Conservation (phyloP, 2,329 filamentous ascomycete species). For the Salinomyces thailandicus region DNA sequence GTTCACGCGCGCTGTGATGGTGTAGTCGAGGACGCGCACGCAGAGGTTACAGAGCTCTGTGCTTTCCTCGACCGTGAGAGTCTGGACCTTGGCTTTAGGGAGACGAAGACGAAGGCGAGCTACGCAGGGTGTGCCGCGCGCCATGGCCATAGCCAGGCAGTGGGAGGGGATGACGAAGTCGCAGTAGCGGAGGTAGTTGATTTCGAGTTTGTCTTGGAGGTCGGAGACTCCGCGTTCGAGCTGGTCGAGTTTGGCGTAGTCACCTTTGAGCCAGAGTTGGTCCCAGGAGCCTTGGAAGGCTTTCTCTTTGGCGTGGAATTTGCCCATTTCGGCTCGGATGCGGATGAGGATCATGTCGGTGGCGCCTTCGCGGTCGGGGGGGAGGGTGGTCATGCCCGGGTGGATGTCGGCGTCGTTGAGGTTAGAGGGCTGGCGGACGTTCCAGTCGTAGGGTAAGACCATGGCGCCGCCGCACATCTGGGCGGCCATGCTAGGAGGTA, state of each 20-base stretch:
- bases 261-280: constrained; percentile 11
- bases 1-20: constrained; percentile 32
- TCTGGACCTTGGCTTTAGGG: not conserved
- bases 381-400: constrained; percentile 38
- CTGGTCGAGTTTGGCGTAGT: constrained; percentile 8
- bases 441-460: constrained; percentile 20
- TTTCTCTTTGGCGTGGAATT: constrained; percentile 26
- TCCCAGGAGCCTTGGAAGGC: constrained; percentile 13
- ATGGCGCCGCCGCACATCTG: constrained; percentile 24
- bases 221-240: constrained; percentile 26
- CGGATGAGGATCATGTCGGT: constrained; percentile 44
- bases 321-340: constrained; percentile 33
- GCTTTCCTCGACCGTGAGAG: not conserved
- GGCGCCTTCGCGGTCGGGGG: constrained; percentile 39
- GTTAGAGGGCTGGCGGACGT: constrained; percentile 25
- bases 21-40: constrained; percentile 32
- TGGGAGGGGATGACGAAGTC: constrained; percentile 34
- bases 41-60: constrained; percentile 30
- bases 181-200: constrained; percentile 36
- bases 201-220: constrained; percentile 34
- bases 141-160: constrained; percentile 36
- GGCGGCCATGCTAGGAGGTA: constrained; percentile 10
- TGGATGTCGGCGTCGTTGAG: constrained; percentile 28
- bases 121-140: constrained; percentile 32
- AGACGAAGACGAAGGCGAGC: constrained; percentile 39